Base-by-base conservation (phyloP, 441 rosid species). In the Adansonia grandidieri region DNA sequence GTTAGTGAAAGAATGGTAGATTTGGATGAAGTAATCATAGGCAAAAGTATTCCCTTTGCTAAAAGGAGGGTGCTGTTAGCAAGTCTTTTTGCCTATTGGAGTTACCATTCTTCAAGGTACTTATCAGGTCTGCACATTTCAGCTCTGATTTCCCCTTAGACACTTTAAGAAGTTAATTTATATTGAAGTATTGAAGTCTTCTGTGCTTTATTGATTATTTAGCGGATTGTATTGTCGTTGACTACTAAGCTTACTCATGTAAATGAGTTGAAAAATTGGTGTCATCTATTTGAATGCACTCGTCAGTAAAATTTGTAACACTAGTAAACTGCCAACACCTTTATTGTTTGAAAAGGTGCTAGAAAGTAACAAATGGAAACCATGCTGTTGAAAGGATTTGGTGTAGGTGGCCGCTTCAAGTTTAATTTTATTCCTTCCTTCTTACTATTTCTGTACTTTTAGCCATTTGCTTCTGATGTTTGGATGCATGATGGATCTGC, bases 51-150 rank as follows among this genome's bases (percentile, higher is more conserved):
- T 54, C 86, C 86, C 20, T 80, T 79, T 20, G 60, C 90, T 1
- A 85, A 86, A 42, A 85, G 98, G 81, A 74, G 97, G 68, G 73
- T 77, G 83, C 67, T 93, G 75, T 81, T 93, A 19, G 80, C 97
- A 42, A 90, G 94, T 84, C 20, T 88, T 40, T 75, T 87, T 87
- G 40, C 93, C 88, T 85, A 80, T 79, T 77, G 90, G 68, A 82
- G 87, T 78, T 86, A 73, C 87, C 75, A 85, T 75, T 95, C 96
- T 87, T 86, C 98, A 89, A 92, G 97, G 98, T 93, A 95, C 87
- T 89, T 88, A 85, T 86, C 95, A 96, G 99, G 99, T 96, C 84
- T 80, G 98, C 91, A 82, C 87, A 65, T 73, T 85, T 90, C 87
- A 80, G 80, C 92, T 81, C 75, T 78, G 78, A 20, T 78, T 80